Evolutionary conservation across 805 yeast species (phyloP), one percentile per base, ranked within the genome.

Genomic region (Ogataea populi-albae): DNA sequence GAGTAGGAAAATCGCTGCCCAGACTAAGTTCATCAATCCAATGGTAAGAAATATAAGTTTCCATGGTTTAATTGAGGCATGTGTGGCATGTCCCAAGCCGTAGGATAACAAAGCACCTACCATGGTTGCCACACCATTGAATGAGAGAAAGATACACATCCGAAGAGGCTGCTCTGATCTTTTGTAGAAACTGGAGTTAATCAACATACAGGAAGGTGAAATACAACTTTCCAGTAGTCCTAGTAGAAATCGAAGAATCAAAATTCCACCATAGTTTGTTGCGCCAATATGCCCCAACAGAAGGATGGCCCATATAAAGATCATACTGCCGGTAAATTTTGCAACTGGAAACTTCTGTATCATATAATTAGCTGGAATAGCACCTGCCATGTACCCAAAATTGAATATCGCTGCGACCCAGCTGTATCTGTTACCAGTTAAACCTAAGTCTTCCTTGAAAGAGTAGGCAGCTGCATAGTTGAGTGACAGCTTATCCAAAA

Each of bases 331-430:
- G 27, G 73, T 53, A 20, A 62, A 62, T 35, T 59, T 64, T 6
- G 58, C 55, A 27, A 64, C 53, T 3, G 70, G 68, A 17, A 56
- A 49, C 27, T 47, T 61, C 38, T 64, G 70, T 26, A 61, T 50
- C 12, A 54, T 18, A n/a, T 49, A 44, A 24, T 42, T 60, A 33
- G 75, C 68, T 33, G 71, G 59, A 45, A 76, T 79, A 47, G 74
- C 76, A 7, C 62, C 66, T 3, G 86, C 88, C 22, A 81, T 50
- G 47, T 77, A 78, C 43, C 77, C 77, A 22, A 36, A 29, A 16
- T 42, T 35, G 35, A 42, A 42, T 6, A 75, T 68, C 2, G 80
- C 65, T 14, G 79, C 74, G 11, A 70, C 59, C 75, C 80, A 71
- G 30, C 73, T 50, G 45, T 70, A 66, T 50, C 63, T 55, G 32